These are phyloP conservation scores for Calocera viscosa DNA, from an alignment of 768 basidiomycete species.

Conservation along the genomic window DNA sequence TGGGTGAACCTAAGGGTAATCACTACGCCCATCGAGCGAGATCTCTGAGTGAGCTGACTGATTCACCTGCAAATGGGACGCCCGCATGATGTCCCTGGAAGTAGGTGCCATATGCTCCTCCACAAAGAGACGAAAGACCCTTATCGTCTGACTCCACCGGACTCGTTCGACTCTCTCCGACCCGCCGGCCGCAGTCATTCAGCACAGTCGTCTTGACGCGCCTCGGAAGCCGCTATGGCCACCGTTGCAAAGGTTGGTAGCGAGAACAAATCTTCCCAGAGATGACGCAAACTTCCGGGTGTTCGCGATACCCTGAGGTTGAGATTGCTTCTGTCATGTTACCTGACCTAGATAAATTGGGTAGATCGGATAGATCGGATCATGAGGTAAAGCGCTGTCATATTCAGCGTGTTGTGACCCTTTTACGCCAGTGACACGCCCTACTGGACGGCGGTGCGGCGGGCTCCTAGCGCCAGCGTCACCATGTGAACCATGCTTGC, in stretches of 20 bases:
- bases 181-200: not conserved
- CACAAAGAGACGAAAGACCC: not conserved
- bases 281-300: not conserved
- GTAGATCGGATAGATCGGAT: too few relatives aligned
- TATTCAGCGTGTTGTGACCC: too few relatives aligned
- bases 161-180: not conserved
- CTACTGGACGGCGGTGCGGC: too few relatives aligned
- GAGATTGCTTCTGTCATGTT: not conserved
- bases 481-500: too few relatives aligned
- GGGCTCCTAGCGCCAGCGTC: too few relatives aligned
- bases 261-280: not conserved
- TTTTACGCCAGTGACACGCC: too few relatives aligned
- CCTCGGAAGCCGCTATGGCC: not conserved
- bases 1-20: not conserved
- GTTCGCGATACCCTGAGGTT: not conserved
- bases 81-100: not conserved
- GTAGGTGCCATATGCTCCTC: not conserved
- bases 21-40: not conserved
- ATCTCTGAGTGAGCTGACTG: not conserved
- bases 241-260: not conserved
- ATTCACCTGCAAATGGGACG: not conserved
- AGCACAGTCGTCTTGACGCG: not conserved
- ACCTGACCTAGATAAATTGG: too few relatives aligned
- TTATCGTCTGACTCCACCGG: conserved; percentile 2
- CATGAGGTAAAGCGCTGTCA: too few relatives aligned